These are phyloP conservation scores for Bidens hawaiensis DNA, from an alignment of 140 eudicot species.

Conservation along the genomic window DNA sequence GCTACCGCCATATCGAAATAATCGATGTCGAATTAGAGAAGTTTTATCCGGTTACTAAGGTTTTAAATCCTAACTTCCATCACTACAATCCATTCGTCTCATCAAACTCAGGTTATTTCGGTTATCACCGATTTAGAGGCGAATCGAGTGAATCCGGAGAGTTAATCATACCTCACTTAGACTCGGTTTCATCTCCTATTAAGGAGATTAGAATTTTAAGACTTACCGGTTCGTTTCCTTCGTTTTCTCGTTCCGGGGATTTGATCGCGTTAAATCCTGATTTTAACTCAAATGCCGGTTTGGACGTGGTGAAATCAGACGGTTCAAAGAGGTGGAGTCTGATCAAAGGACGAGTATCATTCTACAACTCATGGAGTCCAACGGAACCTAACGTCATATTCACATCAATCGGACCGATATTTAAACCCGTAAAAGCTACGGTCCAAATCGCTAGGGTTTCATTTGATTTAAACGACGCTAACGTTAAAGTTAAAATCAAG, in stretches of 20 bases:
- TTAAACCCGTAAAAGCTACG: slow-evolving; percentile 34
- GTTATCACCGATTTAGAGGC: slow-evolving; percentile 82
- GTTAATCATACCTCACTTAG: slow-evolving; percentile 44
- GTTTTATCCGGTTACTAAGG: slow-evolving; percentile 54
- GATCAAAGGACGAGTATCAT: slow-evolving; percentile 42
- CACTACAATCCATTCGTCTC: slow-evolving; percentile 85
- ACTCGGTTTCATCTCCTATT: slow-evolving; percentile 42
- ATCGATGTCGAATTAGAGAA: slow-evolving; percentile 40
- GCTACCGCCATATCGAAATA: slow-evolving; percentile 64
- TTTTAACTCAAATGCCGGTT: slow-evolving; percentile 44
- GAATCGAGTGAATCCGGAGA: slow-evolving; percentile 33
- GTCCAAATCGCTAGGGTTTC: slow-evolving; percentile 76
- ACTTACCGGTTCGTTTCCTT: slow-evolving; percentile 61
- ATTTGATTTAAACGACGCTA: slow-evolving; percentile 27
- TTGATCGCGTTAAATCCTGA: slow-evolving; percentile 59
- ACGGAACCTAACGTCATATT: slow-evolving; percentile 55
- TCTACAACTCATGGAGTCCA: slow-evolving; percentile 70
- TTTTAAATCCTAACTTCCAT: slow-evolving; percentile 49
- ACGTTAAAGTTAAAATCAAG: slow-evolving; percentile 30
- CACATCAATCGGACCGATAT: slow-evolving; percentile 74
- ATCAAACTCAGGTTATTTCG: slow-evolving; percentile 36
- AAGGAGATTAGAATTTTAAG: slow-evolving; percentile 49
- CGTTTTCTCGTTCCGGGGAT: slow-evolving; percentile 61
- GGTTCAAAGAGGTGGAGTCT: slow-evolving; percentile 72
- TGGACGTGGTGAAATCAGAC: slow-evolving; percentile 60